Conservation (phyloP, 192 early-diverging fungal genomes). For the Backusella parvicylindrica region DNA sequence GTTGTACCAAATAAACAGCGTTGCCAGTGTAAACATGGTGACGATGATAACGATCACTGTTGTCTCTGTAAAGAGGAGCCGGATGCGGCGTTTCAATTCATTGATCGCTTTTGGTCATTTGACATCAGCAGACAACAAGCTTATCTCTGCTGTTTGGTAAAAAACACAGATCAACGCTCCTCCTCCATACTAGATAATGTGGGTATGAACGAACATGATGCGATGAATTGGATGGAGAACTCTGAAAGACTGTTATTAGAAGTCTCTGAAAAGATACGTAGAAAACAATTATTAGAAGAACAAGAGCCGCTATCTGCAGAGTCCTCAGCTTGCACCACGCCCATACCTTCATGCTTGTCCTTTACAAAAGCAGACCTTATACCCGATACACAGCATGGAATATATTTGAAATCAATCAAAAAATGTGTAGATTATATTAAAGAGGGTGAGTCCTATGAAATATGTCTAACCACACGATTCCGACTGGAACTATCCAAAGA, state of each 20-base stretch:
- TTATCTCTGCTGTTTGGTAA: conserved; percentile 17
- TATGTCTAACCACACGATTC: conserved; percentile 89
- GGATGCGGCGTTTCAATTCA: conserved; percentile 59
- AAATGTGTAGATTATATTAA: conserved; percentile 59
- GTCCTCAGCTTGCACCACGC: conserved; percentile 15
- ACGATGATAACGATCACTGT: conserved; percentile 20
- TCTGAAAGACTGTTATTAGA: conserved; percentile 15
- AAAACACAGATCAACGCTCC: background rate
- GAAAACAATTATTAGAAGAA: background rate
- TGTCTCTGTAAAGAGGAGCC: conserved; percentile 39
- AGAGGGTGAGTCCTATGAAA: conserved; percentile 92
- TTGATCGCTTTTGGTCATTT: conserved; percentile 54
- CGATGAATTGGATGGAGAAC: conserved; percentile 35
- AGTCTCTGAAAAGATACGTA: conserved; percentile 2
- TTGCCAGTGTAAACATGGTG: conserved; percentile 21
- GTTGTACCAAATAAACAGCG: conserved; percentile 35
- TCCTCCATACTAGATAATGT: conserved; percentile 5
- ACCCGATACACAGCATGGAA: conserved; percentile 37
- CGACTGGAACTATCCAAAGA: conserved; percentile 30
- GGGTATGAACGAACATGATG: background rate
- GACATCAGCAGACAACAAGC: conserved; percentile 40
- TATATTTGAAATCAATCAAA: conserved; percentile 59
- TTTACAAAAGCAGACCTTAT: conserved; percentile 27
- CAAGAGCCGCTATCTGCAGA: background rate
- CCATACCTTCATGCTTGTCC: conserved; percentile 7